Evolutionary conservation across 257 asterid species (phyloP), one percentile per base, ranked within the genome.

Genomic region (Solanum raphanifolium): DNA sequence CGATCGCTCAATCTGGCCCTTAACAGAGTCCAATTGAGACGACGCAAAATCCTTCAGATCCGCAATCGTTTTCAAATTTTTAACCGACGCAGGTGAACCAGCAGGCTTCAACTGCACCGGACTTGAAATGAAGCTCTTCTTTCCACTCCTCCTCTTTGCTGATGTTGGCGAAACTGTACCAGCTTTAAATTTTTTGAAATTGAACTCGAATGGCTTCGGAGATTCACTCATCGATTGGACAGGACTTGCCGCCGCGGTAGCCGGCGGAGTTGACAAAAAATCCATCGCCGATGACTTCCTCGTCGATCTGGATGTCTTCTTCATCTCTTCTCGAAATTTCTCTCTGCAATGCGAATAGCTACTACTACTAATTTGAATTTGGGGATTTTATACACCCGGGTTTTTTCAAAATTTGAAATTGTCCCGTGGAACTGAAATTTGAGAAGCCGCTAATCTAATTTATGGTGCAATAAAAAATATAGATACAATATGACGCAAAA

Each of bases 11-110:
- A 84, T 15, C 13, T 84, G 60, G 2, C 52, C 9, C 72, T 84
- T 84, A 55, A 55, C 55, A 34, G 5, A 9, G 15, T 81, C 69
- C 85, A 81, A 81, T 81, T 31, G 84, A 84, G 94, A 88, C 68
- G 95, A 85, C 9, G 95, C 93, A 72, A 94, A 85, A 38, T 92
- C 93, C 93, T 90, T 96, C 90, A 95, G 94, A 92, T 96, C 99
- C 32, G 94, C 90, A 88, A 96, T 88, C 88, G 95, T 85, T 88
- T 87, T 93, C 66, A 91, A 88, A 83, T 89, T 92, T 68, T 91
- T 92, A 83, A 90, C 87, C 83, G 94, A 89, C 11, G 84, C 85
- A 23, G 78, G 87, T 79, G 90, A 85, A 25, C 92, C 94, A 25
- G 87, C 86, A 90, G 92, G 89, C 86, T 88, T 90, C 90, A 86